Conservation (phyloP, 768 basidiomycete genomes). For the Boletus tomentosulus region DNA sequence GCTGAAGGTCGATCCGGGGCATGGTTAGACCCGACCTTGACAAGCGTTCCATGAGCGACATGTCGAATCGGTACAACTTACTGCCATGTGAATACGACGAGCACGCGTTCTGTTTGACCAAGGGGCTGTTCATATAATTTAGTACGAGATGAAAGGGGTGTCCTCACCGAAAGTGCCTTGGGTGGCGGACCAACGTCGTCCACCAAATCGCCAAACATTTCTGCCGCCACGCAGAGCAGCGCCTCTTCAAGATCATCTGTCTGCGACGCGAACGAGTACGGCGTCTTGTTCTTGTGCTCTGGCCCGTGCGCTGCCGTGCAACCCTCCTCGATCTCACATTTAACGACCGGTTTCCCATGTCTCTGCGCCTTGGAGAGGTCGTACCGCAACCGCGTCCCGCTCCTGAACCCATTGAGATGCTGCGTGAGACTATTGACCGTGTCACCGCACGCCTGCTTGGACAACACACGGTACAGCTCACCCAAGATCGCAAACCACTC, state of each 20-base stretch:
- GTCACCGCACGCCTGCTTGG: slow-evolving; percentile 71
- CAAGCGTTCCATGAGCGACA: slow-evolving; percentile 74
- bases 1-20: slow-evolving; percentile 68
- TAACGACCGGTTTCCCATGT: slow-evolving; percentile 39
- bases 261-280: slow-evolving; percentile 35
- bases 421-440: slow-evolving; percentile 85
- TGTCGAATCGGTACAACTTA: slow-evolving; percentile 60
- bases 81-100: slow-evolving; percentile 47
- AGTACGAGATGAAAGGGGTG: not conserved
- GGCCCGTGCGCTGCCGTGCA: not conserved
- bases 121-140: not conserved
- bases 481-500: slow-evolving; percentile 55
- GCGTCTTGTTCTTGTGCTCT: slow-evolving; percentile 19
- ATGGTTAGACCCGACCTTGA: slow-evolving; percentile 53
- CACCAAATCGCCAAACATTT: slow-evolving; percentile 73
- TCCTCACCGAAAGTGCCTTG: slow-evolving; percentile 63
- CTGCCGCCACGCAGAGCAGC: slow-evolving; percentile 49
- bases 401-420: slow-evolving; percentile 85
- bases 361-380: slow-evolving; percentile 65
- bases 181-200: slow-evolving; percentile 78
- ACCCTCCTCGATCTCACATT: not conserved
- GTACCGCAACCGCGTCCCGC: slow-evolving; percentile 79
- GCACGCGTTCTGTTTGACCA: slow-evolving; percentile 49
- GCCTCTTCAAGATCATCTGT: slow-evolving; percentile 40
- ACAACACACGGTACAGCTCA: slow-evolving; percentile 22